These are phyloP conservation scores for Pinus albicaulis DNA, from an alignment of 75 land plant species.

Conservation along the genomic window DNA sequence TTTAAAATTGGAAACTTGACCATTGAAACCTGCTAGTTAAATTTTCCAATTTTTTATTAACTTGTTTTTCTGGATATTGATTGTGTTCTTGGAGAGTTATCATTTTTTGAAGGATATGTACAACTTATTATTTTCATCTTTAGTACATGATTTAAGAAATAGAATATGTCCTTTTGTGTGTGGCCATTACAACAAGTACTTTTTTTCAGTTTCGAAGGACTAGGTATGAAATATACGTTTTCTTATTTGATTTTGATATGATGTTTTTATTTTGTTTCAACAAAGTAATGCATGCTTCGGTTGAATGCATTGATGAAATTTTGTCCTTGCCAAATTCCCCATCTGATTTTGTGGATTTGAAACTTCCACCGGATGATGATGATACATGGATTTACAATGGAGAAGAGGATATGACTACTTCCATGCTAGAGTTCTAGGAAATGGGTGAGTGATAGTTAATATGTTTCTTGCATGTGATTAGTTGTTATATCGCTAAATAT, in stretches of 20 bases:
- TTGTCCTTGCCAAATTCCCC: conserved; percentile 51
- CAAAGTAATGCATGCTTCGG: conserved; percentile 72
- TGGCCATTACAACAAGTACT: not conserved
- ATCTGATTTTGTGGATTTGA: conserved; percentile 45
- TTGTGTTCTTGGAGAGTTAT: no score
- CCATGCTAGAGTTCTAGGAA: conserved; percentile 27
- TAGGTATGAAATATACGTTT: not conserved
- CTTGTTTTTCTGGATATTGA: no score
- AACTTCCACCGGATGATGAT: conserved; percentile 65
- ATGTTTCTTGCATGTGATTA: no score
- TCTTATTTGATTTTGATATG: not conserved
- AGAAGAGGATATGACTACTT: conserved; percentile 72
- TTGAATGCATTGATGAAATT: conserved; percentile 76
- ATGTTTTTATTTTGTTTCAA: conserved; percentile 30
- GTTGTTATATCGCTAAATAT: no score
- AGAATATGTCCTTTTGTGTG: not conserved
- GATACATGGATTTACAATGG: conserved; percentile 94
- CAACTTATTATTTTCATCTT: no score
- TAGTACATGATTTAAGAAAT: no score
- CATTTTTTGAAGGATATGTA: no score
- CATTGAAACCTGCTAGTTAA: no score
- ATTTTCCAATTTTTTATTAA: no score
- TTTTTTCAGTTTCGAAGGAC: not conserved
- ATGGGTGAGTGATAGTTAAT: no score
- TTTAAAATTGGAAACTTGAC: no score